Evolutionary conservation across 164 flowering plant species (phyloP).

Genomic region (Stephania japonica): DNA sequence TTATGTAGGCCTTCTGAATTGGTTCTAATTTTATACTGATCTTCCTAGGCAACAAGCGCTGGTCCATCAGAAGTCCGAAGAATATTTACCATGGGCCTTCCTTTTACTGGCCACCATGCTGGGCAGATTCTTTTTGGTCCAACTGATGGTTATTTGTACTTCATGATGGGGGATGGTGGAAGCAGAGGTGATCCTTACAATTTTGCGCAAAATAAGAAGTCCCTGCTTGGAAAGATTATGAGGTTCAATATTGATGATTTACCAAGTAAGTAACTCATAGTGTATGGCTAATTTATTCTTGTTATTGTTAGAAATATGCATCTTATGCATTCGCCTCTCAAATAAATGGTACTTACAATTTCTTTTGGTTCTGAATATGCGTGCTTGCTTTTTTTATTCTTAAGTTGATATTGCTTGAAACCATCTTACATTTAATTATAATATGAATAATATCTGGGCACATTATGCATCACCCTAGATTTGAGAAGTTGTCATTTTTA

Average conservation of each 20-base stretch:
- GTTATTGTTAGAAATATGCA: conserved; percentile 4
- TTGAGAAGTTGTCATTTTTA: too few relatives aligned
- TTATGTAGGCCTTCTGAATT: conserved; percentile 2
- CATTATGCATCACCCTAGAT: too few relatives aligned
- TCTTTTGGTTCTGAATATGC: not conserved
- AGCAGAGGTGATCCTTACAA: conserved; percentile 65
- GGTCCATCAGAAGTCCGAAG: conserved; percentile 79
- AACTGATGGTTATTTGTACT: conserved; percentile 73
- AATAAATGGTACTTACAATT: not conserved
- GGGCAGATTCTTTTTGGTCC: conserved; percentile 96
- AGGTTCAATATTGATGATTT: conserved; percentile 71
- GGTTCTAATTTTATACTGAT: conserved; percentile 4
- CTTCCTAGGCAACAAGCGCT: conserved; percentile 53
- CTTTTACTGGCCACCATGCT: conserved; percentile 75
- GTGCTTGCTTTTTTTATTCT: not conserved
- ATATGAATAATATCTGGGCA: too few relatives aligned
- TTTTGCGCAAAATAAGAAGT: conserved; percentile 85
- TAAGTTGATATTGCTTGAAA: not conserved
- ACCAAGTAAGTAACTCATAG: conserved; percentile 52
- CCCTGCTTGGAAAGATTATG: conserved; percentile 91
- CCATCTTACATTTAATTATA: not conserved
- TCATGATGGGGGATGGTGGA: conserved; percentile 98
- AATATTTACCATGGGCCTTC: conserved; percentile 91
- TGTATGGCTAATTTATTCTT: not conserved
- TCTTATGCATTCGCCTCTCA: not conserved